Evolutionary conservation across 495 filamentous ascomycete species (phyloP), one percentile per base, ranked within the genome.

Genomic region (Collariella sp.): DNA sequence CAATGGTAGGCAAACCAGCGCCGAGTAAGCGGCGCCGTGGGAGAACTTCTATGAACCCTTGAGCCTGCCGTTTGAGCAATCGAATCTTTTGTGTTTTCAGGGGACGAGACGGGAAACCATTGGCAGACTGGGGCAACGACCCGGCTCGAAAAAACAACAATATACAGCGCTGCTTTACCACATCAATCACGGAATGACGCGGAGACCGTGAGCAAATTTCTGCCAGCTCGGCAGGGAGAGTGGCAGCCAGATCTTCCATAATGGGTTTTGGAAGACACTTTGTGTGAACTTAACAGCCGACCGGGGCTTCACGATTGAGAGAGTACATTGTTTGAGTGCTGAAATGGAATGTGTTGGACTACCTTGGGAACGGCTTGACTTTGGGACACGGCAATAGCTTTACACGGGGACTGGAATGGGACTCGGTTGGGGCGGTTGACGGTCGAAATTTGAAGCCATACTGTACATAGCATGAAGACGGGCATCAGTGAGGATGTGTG

Each of bases 1-100:
- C 29, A 63, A 69, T 20, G 50, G 54, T 10, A 24, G 53, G 46
- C 34, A 39, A 40, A 63, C 55, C 42, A 58, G 55, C 43, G 44
- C 41, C 31, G 52, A 50, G 22, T 56, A 55, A 20, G 11, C 4
- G 31, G 51, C 18, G 42, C 34, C n/a, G 20, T 22, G 3, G 18
- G 9, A 15, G 33, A 22, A 31, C 38, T 29, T 1, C 1, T 20
- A 15, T 11, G 20, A 39, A 4, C 15, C 10, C 41, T 5, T 12
- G 23, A 38, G 33, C 10, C 13, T 39, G 40, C 41, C 31, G 12
- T 46, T 0, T 26, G 11, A 10, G 20, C 22, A 34, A 22, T 31
- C 13, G 19, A 9, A 39, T 57, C 42, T 54, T 22, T 6, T 57
- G 51, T 57, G 54, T 57, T 38, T 38, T 4, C 20, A 9, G 31